These are phyloP conservation scores for Colletotrichum tropicale DNA, from an alignment of 2,329 filamentous ascomycete species.

Conservation along the genomic window DNA sequence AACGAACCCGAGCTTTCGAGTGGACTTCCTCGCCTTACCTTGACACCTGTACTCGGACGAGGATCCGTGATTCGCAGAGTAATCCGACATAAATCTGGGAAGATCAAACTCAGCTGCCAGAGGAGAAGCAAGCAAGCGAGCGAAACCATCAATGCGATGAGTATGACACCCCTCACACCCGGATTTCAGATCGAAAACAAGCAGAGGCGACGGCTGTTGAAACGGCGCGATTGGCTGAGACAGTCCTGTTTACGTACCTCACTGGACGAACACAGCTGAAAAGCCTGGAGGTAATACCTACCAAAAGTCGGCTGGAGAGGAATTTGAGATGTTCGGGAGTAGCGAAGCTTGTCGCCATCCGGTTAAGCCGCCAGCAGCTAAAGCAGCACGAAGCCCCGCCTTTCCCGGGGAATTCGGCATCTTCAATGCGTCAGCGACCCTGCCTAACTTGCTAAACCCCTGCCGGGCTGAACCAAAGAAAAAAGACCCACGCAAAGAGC, in stretches of 20 bases:
- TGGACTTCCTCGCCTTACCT: not conserved
- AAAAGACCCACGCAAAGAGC: not conserved
- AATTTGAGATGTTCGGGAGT: not conserved
- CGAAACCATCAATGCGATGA: not conserved
- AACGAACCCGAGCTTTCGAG: not conserved
- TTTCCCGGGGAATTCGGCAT: slow-evolving; percentile 9
- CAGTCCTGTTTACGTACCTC: not conserved
- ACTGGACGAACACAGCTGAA: slow-evolving; percentile 2
- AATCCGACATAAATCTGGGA: not conserved
- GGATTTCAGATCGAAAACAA: not conserved
- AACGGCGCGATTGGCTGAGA: not conserved
- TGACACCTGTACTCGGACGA: not conserved
- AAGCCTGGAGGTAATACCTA: not conserved
- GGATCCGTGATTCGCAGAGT: not conserved
- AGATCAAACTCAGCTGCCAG: not conserved
- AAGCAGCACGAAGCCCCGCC: not conserved
- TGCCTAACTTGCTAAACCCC: not conserved
- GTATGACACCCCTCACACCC: not conserved
- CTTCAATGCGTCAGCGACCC: not conserved
- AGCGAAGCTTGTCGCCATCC: not conserved
- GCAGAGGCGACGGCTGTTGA: not conserved
- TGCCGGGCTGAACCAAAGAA: slow-evolving; percentile 8
- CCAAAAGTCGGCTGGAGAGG: not conserved
- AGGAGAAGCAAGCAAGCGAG: not conserved
- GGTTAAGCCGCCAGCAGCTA: not conserved